A percentile compares a stretch with the other conserved stretches of the same genome.
These are phyloP conservation scores for Crassisporium funariophilum DNA, from an alignment of 768 basidiomycete species.

Conservation along the genomic window DNA sequence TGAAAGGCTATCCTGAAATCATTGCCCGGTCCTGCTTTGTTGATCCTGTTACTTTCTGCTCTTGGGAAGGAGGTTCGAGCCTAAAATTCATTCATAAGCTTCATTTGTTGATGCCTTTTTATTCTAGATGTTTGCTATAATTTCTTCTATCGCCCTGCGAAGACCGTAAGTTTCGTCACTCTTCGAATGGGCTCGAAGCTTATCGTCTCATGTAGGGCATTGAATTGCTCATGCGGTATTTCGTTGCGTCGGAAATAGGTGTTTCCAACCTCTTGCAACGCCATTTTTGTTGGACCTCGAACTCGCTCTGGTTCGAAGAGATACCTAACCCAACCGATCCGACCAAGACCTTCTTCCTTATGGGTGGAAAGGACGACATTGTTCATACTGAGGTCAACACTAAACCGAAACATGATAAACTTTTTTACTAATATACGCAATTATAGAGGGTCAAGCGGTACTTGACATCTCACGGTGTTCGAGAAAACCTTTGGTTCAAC, in stretches of 20 bases:
- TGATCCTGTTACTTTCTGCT: constrained; percentile 88
- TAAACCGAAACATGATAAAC: background rate
- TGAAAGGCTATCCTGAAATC: constrained; percentile 75
- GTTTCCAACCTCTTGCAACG: constrained; percentile 83
- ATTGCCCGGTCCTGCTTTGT: constrained; percentile 82
- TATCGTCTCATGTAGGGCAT: constrained; percentile 53
- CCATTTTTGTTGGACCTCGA: constrained; percentile 85
- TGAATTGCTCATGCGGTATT: constrained; percentile 83
- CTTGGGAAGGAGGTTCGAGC: constrained; percentile 89
- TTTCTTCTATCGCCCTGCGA: constrained; percentile 76
- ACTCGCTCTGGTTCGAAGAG: constrained; percentile 89
- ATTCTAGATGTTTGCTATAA: constrained; percentile 83
- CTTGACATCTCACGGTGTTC: constrained; percentile 72
- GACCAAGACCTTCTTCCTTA: constrained; percentile 65
- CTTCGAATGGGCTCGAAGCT: constrained; percentile 4
- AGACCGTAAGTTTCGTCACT: constrained; percentile 48
- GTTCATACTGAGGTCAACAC: constrained; percentile 64
- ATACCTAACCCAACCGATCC: constrained; percentile 79
- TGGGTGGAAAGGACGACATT: constrained; percentile 85
- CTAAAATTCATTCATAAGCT: background rate
- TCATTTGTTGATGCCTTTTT: constrained; percentile 1
- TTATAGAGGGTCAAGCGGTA: constrained; percentile 71
- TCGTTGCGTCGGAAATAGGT: constrained; percentile 86
- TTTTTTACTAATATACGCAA: background rate
- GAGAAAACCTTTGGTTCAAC: constrained; percentile 66